Conservation (phyloP, 768 basidiomycete genomes). For the Kwoniella europaea region DNA sequence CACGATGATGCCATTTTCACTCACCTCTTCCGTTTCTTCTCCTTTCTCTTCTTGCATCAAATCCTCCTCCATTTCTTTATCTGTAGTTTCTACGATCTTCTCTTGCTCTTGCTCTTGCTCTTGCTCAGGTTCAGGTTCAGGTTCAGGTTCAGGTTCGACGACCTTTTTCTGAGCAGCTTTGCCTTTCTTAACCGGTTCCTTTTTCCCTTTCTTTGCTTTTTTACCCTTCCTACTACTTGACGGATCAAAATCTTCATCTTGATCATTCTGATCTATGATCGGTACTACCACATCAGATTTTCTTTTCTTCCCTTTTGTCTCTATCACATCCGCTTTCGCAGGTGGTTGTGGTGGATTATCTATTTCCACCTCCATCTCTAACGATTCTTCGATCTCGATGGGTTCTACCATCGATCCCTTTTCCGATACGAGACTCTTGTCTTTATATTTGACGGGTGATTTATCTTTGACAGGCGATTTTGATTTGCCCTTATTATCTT, state of each 20-base stretch:
- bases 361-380: slow-evolving; percentile 8
- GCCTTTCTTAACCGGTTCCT: slow-evolving; percentile 11
- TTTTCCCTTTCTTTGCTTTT: slow-evolving; percentile 20
- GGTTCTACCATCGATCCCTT: slow-evolving; percentile 7
- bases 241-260: slow-evolving; percentile 15
- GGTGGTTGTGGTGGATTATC: slow-evolving; percentile 10
- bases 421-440: neutral
- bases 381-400: neutral
- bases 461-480: slow-evolving; percentile 6
- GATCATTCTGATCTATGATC: slow-evolving; percentile 1
- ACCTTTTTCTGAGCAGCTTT: slow-evolving; percentile 16
- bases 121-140: neutral
- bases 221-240: slow-evolving; percentile 9
- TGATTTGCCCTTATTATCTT: neutral
- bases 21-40: slow-evolving; percentile 1
- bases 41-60: slow-evolving; percentile 5
- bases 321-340: neutral
- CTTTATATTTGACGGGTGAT: neutral
- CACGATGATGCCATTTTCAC: neutral
- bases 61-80: slow-evolving; percentile 5
- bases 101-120: neutral
- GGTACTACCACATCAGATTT: slow-evolving; percentile 12
- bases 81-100: slow-evolving; percentile 1
- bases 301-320: slow-evolving; percentile 14
- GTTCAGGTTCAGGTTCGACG: slow-evolving; percentile 14